Conservation (phyloP, 1,139 yeast species). For the Pneumocystis sp. region DNA sequence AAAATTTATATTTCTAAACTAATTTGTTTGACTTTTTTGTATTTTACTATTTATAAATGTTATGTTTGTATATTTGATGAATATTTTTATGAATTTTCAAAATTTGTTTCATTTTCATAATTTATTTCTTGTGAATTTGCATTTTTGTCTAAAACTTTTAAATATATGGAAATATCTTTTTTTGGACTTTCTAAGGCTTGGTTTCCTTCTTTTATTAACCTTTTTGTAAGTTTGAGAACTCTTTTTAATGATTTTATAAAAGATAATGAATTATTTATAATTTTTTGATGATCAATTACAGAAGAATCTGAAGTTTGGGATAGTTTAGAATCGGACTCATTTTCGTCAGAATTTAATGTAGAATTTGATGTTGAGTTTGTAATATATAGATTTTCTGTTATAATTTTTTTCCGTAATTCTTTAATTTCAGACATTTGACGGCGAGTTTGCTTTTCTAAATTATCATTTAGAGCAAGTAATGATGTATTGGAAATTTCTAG, state of each 20-base stretch:
- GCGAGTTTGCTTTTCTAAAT: constrained; percentile 14
- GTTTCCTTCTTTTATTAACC: not conserved
- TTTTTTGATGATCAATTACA: not conserved
- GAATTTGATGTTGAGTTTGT: not conserved
- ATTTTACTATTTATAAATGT: not conserved
- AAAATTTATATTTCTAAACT: not conserved
- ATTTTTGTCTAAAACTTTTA: not conserved
- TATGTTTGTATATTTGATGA: not conserved
- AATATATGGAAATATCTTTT: not conserved
- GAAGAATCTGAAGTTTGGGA: not conserved
- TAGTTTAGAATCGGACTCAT: not conserved
- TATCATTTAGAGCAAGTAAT: constrained; percentile 15
- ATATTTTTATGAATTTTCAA: not conserved
- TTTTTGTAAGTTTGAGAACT: not conserved
- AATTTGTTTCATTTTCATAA: not conserved
- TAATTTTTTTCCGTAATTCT: constrained; percentile 7
- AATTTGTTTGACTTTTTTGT: not conserved
- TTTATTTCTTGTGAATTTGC: not conserved
- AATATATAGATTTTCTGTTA: not conserved
- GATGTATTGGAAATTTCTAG: constrained; percentile 17
- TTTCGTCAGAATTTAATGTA: not conserved
- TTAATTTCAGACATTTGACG: constrained; percentile 14
- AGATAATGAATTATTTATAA: not conserved
- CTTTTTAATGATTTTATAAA: not conserved
- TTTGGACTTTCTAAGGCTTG: not conserved